These are phyloP conservation scores for Pyrenopolyporus hunteri DNA, from an alignment of 495 filamentous ascomycete species.

Conservation along the genomic window DNA sequence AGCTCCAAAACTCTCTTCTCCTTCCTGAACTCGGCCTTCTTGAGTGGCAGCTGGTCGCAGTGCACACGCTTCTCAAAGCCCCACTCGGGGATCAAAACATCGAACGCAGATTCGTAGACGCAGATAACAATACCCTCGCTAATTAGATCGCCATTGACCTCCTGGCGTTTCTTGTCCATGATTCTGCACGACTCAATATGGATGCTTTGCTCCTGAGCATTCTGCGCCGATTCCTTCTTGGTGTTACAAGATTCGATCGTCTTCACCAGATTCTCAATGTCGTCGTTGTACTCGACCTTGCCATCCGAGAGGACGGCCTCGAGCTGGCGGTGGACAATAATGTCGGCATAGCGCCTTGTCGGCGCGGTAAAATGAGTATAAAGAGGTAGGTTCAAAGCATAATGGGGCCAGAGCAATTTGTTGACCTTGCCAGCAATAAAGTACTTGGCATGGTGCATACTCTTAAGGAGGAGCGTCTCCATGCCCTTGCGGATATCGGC, in stretches of 20 bases:
- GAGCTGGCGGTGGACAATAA: constrained; percentile 94
- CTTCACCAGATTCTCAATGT: constrained; percentile 86
- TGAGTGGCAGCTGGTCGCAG: constrained; percentile 95
- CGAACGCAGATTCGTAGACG: constrained; percentile 98
- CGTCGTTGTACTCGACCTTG: constrained; percentile 83
- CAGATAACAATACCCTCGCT: constrained; percentile 96
- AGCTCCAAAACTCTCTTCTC: constrained; percentile 90
- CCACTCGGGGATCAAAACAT: constrained; percentile 96
- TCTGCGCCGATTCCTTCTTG: constrained; percentile 98
- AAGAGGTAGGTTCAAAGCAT: constrained; percentile 87
- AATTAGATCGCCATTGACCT: constrained; percentile 89
- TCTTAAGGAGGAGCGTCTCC: constrained; percentile 92
- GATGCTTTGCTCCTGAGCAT: constrained; percentile 96
- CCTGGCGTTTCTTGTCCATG: constrained; percentile 86
- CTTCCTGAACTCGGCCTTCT: constrained; percentile 98
- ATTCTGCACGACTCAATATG: constrained; percentile 96
- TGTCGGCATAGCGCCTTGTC: constrained; percentile 90
- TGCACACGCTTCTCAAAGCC: constrained; percentile 99
- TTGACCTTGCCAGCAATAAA: constrained; percentile 76
- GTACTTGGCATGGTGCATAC: constrained; percentile 96
- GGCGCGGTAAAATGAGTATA: constrained; percentile 99
- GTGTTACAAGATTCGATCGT: constrained; percentile 96
- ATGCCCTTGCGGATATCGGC: constrained; percentile 91
- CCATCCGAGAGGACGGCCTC: constrained; percentile 85
- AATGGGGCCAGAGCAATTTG: constrained; percentile 80